Evolutionary conservation across 768 basidiomycete genomes (phyloP).

Genomic region (Mycena indigotica): DNA sequence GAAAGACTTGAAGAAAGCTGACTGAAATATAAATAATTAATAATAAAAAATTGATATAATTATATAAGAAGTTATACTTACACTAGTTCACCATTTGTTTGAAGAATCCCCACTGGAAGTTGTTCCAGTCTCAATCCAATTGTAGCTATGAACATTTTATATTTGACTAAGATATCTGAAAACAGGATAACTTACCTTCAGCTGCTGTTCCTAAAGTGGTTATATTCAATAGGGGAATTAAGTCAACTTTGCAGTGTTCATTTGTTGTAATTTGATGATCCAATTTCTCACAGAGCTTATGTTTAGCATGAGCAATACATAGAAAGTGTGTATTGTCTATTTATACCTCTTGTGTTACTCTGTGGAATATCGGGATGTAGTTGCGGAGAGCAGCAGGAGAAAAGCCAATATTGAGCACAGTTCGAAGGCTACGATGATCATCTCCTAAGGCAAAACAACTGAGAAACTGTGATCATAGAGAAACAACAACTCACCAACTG

Average conservation of each 20-base stretch:
- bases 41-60: background rate
- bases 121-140: background rate
- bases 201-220: background rate
- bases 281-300: background rate
- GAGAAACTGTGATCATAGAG: background rate
- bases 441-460: background rate
- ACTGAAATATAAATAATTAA: no score
- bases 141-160: background rate
- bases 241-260: background rate
- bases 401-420: background rate
- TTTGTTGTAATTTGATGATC: background rate
- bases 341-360: background rate
- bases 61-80: background rate
- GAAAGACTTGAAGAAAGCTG: background rate
- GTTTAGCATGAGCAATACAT: background rate
- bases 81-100: background rate
- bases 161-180: background rate
- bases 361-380: background rate
- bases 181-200: background rate
- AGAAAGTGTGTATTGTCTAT: background rate
- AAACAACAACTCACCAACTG: background rate
- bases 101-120: background rate
- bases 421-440: background rate
- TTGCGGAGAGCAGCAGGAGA: background rate
- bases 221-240: background rate